These are phyloP conservation scores for Aegilops speltoides DNA, from an alignment of 176 grass and related monocot genomes.

Conservation along the genomic window DNA sequence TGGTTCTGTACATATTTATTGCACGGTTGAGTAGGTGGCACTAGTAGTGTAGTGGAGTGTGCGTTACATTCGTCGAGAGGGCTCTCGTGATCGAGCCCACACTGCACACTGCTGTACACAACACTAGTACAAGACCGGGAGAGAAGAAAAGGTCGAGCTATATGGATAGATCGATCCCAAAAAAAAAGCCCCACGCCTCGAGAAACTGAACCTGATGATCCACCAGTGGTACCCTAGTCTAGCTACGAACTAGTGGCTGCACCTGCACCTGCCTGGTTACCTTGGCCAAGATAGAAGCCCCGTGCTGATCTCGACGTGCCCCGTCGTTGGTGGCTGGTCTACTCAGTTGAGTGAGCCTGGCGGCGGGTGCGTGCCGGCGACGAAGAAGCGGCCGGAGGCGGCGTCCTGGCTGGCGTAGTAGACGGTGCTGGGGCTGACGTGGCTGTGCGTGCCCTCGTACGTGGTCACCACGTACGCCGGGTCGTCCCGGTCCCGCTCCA, in stretches of 20 bases:
- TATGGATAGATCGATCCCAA: background rate
- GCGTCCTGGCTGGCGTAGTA: conserved; percentile 95
- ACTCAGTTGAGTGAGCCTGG: conserved; percentile 34
- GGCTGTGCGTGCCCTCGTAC: conserved; percentile 92
- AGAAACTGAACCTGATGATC: conserved; percentile 22
- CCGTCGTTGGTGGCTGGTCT: background rate
- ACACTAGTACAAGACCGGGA: background rate
- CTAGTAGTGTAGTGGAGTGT: background rate
- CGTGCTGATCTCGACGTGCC: background rate
- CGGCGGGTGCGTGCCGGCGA: conserved; percentile 69
- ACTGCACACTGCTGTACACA: background rate
- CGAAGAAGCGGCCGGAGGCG: conserved; percentile 81
- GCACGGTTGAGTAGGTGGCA: background rate
- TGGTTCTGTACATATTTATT: background rate
- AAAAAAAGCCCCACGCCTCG: conserved; percentile 4
- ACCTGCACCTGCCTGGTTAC: background rate
- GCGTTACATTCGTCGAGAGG: background rate
- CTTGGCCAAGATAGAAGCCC: background rate
- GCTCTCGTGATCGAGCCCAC: background rate
- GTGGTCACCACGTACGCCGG: conserved; percentile 91
- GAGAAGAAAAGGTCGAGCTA: background rate
- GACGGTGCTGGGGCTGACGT: conserved; percentile 87
- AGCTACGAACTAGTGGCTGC: background rate
- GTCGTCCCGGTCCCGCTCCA: conserved; percentile 90
- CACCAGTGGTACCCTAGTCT: background rate